Percentiles rank a stretch among this genome's conserved stretches.
Conservation (phyloP, 208 protist species). For the Borovskyia barvae region DNA sequence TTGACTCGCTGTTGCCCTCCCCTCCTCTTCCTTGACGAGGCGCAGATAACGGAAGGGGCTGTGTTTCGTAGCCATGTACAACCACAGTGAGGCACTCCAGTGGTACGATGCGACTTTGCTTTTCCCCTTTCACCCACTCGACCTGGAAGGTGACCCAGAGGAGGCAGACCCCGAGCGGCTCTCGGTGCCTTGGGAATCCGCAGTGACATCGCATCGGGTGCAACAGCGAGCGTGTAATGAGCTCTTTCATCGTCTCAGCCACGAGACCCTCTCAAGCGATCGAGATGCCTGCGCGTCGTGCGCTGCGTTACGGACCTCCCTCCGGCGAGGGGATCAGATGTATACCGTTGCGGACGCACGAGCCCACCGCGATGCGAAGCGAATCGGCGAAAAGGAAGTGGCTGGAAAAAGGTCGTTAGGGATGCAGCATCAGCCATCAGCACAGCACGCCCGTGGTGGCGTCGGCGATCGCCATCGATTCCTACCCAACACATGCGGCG, state of each 20-base stretch:
- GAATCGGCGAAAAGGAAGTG: no score
- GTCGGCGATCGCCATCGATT: no score
- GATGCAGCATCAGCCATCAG: no score
- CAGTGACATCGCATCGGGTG: background rate
- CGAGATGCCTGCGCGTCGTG: constrained; percentile 4
- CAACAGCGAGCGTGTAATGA: constrained; percentile 5
- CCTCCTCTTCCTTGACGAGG: background rate
- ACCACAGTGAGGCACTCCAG: constrained; percentile 23
- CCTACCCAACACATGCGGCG: no score
- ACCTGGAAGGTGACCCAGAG: constrained; percentile 13
- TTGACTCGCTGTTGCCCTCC: constrained; percentile 12
- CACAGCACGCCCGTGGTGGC: no score
- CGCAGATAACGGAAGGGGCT: no score
- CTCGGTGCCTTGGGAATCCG: no score
- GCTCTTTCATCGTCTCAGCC: constrained; percentile 8
- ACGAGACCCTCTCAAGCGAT: constrained; percentile 17
- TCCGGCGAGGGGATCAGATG: background rate
- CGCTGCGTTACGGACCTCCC: constrained; percentile 4
- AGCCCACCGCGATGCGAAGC: no score
- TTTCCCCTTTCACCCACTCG: constrained; percentile 13
- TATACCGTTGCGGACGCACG: no score
- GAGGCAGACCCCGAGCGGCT: no score
- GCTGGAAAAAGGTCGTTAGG: no score
- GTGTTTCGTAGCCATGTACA: no score
- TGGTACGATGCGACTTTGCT: constrained; percentile 51